Evolutionary conservation across 1,284 basidiomycete species (phyloP), one percentile per base, ranked within the genome.

Genomic region (Microbotryum scabiosae): DNA sequence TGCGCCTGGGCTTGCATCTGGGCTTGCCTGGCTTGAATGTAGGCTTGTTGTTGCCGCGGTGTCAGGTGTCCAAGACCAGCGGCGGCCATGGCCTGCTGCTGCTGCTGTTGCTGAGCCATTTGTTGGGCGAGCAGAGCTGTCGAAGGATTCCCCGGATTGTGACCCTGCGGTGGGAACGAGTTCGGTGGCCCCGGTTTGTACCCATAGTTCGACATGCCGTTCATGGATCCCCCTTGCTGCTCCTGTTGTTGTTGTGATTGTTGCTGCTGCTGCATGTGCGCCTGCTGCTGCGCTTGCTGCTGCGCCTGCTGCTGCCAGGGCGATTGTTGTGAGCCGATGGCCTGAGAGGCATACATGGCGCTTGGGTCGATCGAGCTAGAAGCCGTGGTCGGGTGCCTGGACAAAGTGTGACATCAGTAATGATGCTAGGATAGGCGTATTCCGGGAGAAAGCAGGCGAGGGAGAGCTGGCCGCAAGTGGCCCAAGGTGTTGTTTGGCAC

Each of bases 81-180:
- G 36, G 36, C 36, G 36, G 36, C 36, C 36, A 41, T 50, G 48
- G 36, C 36, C 20, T 51, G 26, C 41, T 56, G 36, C 30, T 47
- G 54, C 12, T 55, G 52, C 43, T 56, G 56, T 21, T 61, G 61
- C 18, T 54, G 47, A 12, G 61, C 61, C 51, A 63, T 54, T 41
- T 66, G 64, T 36, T 66, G 61, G 41, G 61, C 61, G 18, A 63
- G 52, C 4, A 66, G 51, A 14, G 60, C 32, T 1, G 61, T 48
- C 54, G 61, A 59, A 9, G 32, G 48, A 21, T 51, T 51, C n/a
- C 32, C 32, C 7, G 51, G 18, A 12, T 51, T 30, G 12, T 32
- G 36, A 44, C 16, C 20, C 23, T 52, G 51, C 45, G 46, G 49
- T 20, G 21, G 20, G 36, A 43, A 36, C 32, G 18, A n/a, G 6